A percentile compares a stretch with the other conserved stretches of the same genome.
phyloP scores from a whole-genome alignment of 805 yeast genomes.

The Saturnispora bothae region DNA sequence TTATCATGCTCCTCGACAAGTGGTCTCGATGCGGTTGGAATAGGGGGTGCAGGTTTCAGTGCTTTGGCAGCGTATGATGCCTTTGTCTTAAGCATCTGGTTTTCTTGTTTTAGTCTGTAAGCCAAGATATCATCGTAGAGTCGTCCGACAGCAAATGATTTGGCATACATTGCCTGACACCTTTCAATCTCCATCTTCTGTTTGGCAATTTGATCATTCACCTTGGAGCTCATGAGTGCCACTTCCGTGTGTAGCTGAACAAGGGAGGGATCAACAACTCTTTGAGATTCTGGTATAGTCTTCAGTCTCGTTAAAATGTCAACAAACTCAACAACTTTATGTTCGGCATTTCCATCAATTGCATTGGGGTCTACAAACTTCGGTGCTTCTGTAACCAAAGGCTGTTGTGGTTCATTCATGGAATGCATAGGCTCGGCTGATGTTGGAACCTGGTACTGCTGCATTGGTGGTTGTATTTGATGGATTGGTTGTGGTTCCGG shows the following conservation, averaged over 20 bases:
- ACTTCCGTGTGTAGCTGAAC: conserved; percentile 52
- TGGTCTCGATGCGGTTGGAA: neutral
- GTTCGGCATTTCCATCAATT: conserved; percentile 55
- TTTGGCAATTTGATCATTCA: conserved; percentile 48
- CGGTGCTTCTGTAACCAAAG: neutral
- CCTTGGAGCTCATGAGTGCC: conserved; percentile 54
- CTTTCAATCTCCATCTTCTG: conserved; percentile 53
- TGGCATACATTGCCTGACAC: conserved; percentile 63
- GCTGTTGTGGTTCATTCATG: neutral
- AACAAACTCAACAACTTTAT: conserved; percentile 56
- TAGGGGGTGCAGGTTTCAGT: conserved; percentile 5
- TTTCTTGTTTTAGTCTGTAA: conserved; percentile 29
- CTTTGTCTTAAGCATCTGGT: conserved; percentile 8
- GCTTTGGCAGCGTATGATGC: conserved; percentile 5
- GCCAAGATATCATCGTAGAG: conserved; percentile 73
- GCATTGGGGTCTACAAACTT: neutral
- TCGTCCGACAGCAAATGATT: conserved; percentile 63
- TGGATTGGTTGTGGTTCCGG: neutral
- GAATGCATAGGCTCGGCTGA: conserved; percentile 13
- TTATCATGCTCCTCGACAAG: neutral
- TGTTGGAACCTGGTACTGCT: neutral
- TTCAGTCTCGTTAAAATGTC: conserved; percentile 48
- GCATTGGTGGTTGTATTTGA: neutral
- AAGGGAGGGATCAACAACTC: conserved; percentile 38
- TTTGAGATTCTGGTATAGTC: conserved; percentile 29